Evolutionary conservation across 257 asterid genomes (phyloP), one percentile per base, ranked within the genome.

Genomic region (Nicotiana otophora): DNA sequence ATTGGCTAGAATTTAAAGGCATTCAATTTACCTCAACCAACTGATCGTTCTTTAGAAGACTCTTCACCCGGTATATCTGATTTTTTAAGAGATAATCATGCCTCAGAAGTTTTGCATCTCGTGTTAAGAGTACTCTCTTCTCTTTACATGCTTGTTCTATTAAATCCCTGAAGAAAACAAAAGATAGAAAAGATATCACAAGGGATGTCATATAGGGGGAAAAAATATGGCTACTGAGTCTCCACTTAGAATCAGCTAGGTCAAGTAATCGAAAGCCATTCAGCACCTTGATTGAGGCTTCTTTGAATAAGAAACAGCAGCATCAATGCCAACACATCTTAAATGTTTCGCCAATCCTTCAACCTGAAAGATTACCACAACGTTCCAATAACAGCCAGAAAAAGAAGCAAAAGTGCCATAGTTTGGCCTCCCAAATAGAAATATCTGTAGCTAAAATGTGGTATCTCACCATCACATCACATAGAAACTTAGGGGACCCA

Each of bases 331-430:
- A 54, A 94, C 98, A 81, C 99, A 94, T 33, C 98, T 93, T 80
- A 96, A 89, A 89, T 94, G 99, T 86, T 93, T 94, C 46, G 98
- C 99, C 84, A 96, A 88, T 77, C 99, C 98, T 88, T 96, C 98
- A 79, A 96, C 89, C 98, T 96, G 90, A 81, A 55, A 75, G 4
- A 82, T 76, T 70, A 75, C 63, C 62, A 75, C 63, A 75, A 1
- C 62, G 2, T 15, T 26, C 46, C 63, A 26, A 11, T 75, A 51
- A 75, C 46, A 51, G 53, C 63, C 46, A 28, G 26, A 75, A 28
- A 51, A 75, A 51, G 63, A 75, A 75, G 80, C 60, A 75, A 75
- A 51, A 0, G 28, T 75, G 63, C 26, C 63, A 75, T 28, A 51
- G 26, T 28, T 75, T 75, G 26, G 10, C 9, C 16, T 75, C 80